Evolutionary conservation across 2,329 filamentous ascomycete genomes (phyloP), one percentile per base, ranked within the genome.

Genomic region (Diaporthe longicolla): DNA sequence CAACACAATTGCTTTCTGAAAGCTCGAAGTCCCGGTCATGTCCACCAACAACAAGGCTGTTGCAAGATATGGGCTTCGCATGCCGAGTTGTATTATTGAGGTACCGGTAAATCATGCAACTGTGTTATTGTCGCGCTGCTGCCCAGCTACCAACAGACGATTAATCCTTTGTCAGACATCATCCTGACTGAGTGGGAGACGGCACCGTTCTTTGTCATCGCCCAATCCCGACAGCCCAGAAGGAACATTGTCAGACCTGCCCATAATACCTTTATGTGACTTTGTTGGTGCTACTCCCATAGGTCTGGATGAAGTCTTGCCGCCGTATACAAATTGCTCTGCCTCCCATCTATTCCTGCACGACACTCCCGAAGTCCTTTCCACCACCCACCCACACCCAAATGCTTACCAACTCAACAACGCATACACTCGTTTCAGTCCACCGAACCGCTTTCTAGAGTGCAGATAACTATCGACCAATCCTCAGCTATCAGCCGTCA

Each of bases 311-410:
- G 19, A 26, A 17, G 37, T 9, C 15, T 4, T 26, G 7, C 24
- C 2, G 13, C n/a, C 24, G 4, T 43, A 61, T 61, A 43, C 26
- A 61, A 19, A 26, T 11, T 19, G 3, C 17, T 8, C n/a, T 40
- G 3, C 55, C 55, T 15, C 11, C 58, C 0, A 7, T 2, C 9
- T 37, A 43, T 3, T 11, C 40, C 35, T 6, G 4, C 9, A 11
- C 0, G 4, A 35, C n/a, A n/a, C n/a, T n/a, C n/a, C n/a, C n/a
- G n/a, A 13, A 24, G 0, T 9, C 2, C 9, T 6, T 24, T 9
- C 6, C 45, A 11, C 45, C 40, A 43, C 40, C 3, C 40, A 43
- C 40, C 13, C 40, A 43, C 40, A 43, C 5, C 13, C 40, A 43
- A 43, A 50, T 10, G 21, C 45, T 0, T 19, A 50, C 45, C 5